phyloP scores from a whole-genome alignment of 2,329 filamentous ascomycete species.

The Thermomyces lanuginosus region DNA sequence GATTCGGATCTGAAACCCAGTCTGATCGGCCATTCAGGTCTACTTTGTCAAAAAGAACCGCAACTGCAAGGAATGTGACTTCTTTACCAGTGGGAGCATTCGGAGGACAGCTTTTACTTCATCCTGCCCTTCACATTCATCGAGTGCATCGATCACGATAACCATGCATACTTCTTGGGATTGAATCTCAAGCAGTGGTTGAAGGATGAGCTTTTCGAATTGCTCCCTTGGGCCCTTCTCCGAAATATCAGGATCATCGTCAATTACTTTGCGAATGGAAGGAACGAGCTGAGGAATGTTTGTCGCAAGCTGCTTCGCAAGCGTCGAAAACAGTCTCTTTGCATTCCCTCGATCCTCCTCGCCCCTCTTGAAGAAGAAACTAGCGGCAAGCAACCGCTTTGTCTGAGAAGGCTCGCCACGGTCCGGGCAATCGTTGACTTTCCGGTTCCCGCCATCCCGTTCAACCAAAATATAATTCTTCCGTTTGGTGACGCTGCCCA shows the following conservation, averaged over 20 bases:
- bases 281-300: constrained; percentile 14
- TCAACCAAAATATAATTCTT: constrained; percentile 17
- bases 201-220: constrained; percentile 13
- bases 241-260: constrained; percentile 10
- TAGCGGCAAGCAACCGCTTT: neutral
- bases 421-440: constrained; percentile 4
- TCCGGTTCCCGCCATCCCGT: constrained; percentile 4
- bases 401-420: neutral
- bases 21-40: constrained; percentile 11
- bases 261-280: constrained; percentile 9
- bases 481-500: constrained; percentile 12
- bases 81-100: constrained; percentile 6
- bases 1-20: constrained; percentile 7
- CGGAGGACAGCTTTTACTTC: constrained; percentile 10
- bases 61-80: constrained; percentile 10
- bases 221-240: constrained; percentile 12
- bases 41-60: constrained; percentile 16
- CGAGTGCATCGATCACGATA: constrained; percentile 16
- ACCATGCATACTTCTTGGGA: constrained; percentile 5
- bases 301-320: constrained; percentile 14
- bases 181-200: constrained; percentile 8
- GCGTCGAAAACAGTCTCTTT: constrained; percentile 25
- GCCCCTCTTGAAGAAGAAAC: constrained; percentile 10
- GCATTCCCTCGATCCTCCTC: constrained; percentile 23
- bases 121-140: constrained; percentile 14